phyloP scores from a whole-genome alignment of 768 basidiomycete genomes.

The Panaeolus papilionaceus region DNA sequence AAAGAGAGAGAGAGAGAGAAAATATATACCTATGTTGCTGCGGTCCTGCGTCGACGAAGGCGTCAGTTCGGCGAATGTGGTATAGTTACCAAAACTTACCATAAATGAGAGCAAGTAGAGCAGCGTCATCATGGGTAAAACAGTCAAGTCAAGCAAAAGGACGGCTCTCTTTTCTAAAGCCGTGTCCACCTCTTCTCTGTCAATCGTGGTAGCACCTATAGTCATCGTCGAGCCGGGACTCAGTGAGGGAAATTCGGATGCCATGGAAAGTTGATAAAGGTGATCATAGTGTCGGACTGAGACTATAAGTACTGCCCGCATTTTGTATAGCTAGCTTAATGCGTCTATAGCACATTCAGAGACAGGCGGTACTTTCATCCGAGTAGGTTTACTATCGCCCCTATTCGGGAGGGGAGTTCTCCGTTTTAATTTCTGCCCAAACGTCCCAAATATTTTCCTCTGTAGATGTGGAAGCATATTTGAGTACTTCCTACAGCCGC shows the following conservation, averaged over 20 bases:
- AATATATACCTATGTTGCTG: conserved; percentile 39
- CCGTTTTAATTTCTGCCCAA: neutral
- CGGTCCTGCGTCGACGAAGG: conserved; percentile 34
- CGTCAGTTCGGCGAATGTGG: conserved; percentile 9
- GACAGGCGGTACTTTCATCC: neutral
- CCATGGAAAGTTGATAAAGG: neutral
- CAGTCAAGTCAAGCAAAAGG: conserved; percentile 36
- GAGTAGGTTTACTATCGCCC: neutral
- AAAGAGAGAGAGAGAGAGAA: neutral
- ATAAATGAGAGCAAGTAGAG: conserved; percentile 46
- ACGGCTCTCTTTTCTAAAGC: conserved; percentile 22
- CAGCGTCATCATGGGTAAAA: conserved; percentile 44
- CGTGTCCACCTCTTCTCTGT: neutral
- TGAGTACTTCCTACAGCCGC: neutral
- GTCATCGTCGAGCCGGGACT: neutral
- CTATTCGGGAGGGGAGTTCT: neutral
- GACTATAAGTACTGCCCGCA: neutral
- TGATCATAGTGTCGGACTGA: neutral
- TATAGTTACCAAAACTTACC: conserved; percentile 28
- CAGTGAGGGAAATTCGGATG: neutral
- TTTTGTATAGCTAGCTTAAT: neutral
- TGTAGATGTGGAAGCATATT: neutral
- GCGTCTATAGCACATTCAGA: neutral
- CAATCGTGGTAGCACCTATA: neutral
- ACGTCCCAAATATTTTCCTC: neutral